Evolutionary conservation across 305 asterid species (phyloP).

Genomic region (Fraxinus velutina): DNA sequence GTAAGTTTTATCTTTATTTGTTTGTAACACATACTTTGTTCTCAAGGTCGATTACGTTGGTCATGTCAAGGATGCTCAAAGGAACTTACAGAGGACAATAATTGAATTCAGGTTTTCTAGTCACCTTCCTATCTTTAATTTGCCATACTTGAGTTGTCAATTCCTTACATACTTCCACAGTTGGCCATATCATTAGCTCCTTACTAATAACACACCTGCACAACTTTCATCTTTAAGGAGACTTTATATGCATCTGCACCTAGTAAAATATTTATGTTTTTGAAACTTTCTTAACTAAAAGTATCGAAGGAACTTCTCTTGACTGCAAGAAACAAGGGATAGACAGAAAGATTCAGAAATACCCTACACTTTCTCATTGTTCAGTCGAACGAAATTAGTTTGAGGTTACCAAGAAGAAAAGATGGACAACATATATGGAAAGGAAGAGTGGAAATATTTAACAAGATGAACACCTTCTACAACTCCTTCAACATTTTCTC

Average conservation of each 20-base stretch:
- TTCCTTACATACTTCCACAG: slow-evolving; percentile 17
- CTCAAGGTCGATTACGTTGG: slow-evolving; percentile 77
- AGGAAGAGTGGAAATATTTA: not conserved
- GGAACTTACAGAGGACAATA: slow-evolving; percentile 62
- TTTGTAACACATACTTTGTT: slow-evolving; percentile 22
- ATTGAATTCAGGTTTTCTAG: slow-evolving; percentile 63
- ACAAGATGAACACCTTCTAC: not conserved
- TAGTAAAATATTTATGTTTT: slow-evolving; percentile 1
- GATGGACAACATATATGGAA: not conserved
- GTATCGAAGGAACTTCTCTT: slow-evolving; percentile 11
- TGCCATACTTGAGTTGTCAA: slow-evolving; percentile 18
- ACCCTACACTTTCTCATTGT: not conserved
- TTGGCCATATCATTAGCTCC: slow-evolving; percentile 15
- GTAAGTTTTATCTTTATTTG: slow-evolving; percentile 23
- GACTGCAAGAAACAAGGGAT: slow-evolving; percentile 18
- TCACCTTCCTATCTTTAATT: slow-evolving; percentile 22
- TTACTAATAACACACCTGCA: slow-evolving; percentile 8
- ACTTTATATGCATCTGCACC: slow-evolving; percentile 11
- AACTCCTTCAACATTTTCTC: not conserved
- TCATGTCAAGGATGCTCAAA: slow-evolving; percentile 80
- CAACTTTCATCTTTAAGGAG: slow-evolving; percentile 16
- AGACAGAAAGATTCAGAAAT: not conserved
- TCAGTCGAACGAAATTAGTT: not conserved
- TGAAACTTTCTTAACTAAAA: slow-evolving; percentile 14
- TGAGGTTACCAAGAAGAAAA: not conserved